Base-by-base conservation (phyloP, 2,329 filamentous ascomycete species). In the Cytospora piceae region DNA sequence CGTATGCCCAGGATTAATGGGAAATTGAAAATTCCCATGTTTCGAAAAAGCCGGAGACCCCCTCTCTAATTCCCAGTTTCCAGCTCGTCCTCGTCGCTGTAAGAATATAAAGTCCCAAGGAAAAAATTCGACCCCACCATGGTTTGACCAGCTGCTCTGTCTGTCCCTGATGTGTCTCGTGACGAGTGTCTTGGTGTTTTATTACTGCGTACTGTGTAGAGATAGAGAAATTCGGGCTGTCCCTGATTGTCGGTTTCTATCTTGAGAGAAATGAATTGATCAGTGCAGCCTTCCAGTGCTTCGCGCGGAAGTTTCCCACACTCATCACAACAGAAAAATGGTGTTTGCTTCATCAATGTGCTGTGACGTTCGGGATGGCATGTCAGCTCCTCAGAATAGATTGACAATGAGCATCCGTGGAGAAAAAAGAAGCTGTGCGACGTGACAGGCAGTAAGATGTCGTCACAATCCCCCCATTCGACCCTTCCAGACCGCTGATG, bases 401-500 rank as follows among this genome's bases (percentile, higher is more conserved):
- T 57, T 39, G 49, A 63, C 56, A 54, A 57, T 63, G 60, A 63
- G 53, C 53, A 57, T 22, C 60, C 52, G 29, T 46, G 60, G 60
- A 63, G 53, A 56, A n/a, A 6, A 17, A n/a, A 46, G 55, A 27
- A 29, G 29, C n/a, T 31, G 64, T 66, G 39, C 59, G 37, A 66
- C 55, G 46, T 61, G 24, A 59, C 52, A n/a, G 42, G 60, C 46
- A 53, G 64, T 66, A 42, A 66, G 55, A 66, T 63, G 60, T 63
- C 59, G 64, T 66, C 64, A 65, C 46, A 54, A 39, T 39, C 60
- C 39, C 60, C 60, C 60, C 11, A 63, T 56, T 56, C 49, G 60
- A 58, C 32, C 46, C 64, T 59, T 66, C 64, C 64, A 66, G 60
- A 63, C 61, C 60, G 49, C 37, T 63, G 60, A 51, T 55, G 60